A percentile compares a stretch with the other conserved stretches of the same genome.
phyloP scores from a whole-genome alignment of 2,329 filamentous ascomycete genomes.

The Colletotrichum sansevieriae region DNA sequence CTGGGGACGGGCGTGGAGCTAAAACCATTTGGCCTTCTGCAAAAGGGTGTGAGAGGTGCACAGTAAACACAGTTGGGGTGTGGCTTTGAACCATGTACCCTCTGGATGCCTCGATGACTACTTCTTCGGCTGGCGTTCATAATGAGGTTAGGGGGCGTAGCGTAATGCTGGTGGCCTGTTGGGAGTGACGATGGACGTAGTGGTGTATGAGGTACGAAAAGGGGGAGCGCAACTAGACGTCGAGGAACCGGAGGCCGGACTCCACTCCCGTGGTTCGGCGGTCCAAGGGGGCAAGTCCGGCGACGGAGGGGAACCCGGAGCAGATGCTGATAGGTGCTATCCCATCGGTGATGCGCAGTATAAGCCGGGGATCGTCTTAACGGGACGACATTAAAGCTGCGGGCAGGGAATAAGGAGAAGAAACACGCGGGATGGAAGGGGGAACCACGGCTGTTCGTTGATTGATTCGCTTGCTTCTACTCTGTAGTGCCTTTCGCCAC shows the following conservation, averaged over 20 bases:
- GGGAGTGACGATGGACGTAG: conserved; percentile 21
- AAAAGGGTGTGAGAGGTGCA: conserved; percentile 17
- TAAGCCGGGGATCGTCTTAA: conserved; percentile 23
- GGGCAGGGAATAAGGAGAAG: conserved; percentile 17
- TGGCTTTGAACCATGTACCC: conserved; percentile 21
- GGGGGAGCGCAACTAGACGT: conserved; percentile 28
- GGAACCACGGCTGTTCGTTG: conserved; percentile 13
- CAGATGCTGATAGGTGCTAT: conserved; percentile 37
- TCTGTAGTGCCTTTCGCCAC: too few relatives aligned
- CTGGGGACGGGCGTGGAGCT: conserved; percentile 29
- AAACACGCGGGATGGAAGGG: conserved; percentile 4
- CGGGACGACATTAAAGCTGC: conserved; percentile 26
- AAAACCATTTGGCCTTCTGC: background rate
- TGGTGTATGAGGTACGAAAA: conserved; percentile 25
- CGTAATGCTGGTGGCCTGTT: conserved; percentile 24
- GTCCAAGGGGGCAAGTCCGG: conserved; percentile 23
- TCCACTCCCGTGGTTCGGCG: conserved; percentile 22
- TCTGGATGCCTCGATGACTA: conserved; percentile 10
- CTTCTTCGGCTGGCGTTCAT: conserved; percentile 33
- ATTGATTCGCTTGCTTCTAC: conserved; percentile 8
- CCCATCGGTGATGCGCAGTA: conserved; percentile 8
- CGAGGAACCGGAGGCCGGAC: conserved; percentile 26
- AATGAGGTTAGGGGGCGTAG: conserved; percentile 25
- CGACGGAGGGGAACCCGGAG: conserved; percentile 12
- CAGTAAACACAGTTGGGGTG: conserved; percentile 35